A percentile compares a stretch with the other conserved stretches of the same genome.
phyloP scores from a whole-genome alignment of 2,329 filamentous ascomycete species.

The Trichoderma semiorbis region DNA sequence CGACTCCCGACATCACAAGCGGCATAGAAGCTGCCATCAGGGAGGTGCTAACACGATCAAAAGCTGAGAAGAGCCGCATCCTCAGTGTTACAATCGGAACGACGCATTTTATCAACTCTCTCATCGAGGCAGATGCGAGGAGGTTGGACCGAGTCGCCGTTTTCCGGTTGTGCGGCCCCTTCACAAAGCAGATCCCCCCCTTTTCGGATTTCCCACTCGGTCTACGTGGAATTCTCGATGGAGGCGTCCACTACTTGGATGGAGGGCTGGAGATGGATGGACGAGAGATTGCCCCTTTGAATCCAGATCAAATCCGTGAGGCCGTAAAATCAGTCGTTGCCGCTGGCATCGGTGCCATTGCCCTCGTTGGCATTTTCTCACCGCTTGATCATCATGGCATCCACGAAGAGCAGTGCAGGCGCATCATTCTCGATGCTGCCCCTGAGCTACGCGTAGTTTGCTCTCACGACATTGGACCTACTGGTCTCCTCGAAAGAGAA shows the following conservation, averaged over 20 bases:
- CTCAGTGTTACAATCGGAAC: constrained; percentile 49
- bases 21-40: constrained; percentile 47
- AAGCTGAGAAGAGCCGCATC: constrained; percentile 37
- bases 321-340: constrained; percentile 33
- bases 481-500: constrained; percentile 45
- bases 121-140: constrained; percentile 43
- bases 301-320: constrained; percentile 36
- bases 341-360: constrained; percentile 37
- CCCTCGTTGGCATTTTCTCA: constrained; percentile 45
- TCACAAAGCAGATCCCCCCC: constrained; percentile 42
- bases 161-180: constrained; percentile 44
- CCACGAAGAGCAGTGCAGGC: constrained; percentile 40
- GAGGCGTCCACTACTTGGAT: constrained; percentile 40
- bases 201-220: constrained; percentile 45
- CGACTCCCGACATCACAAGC: constrained; percentile 47
- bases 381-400: constrained; percentile 41
- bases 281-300: constrained; percentile 39
- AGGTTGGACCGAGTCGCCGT: constrained; percentile 45
- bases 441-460: constrained; percentile 39
- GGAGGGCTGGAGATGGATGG: constrained; percentile 49
- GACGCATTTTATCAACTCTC: constrained; percentile 49
- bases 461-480: constrained; percentile 42
- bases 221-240: constrained; percentile 40
- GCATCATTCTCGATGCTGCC: constrained; percentile 34
- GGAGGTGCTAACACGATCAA: constrained; percentile 38